Percentiles rank a stretch among this genome's conserved stretches.
Conservation (phyloP, 495 filamentous ascomycete genomes). For the Pyronema omphalodes region DNA sequence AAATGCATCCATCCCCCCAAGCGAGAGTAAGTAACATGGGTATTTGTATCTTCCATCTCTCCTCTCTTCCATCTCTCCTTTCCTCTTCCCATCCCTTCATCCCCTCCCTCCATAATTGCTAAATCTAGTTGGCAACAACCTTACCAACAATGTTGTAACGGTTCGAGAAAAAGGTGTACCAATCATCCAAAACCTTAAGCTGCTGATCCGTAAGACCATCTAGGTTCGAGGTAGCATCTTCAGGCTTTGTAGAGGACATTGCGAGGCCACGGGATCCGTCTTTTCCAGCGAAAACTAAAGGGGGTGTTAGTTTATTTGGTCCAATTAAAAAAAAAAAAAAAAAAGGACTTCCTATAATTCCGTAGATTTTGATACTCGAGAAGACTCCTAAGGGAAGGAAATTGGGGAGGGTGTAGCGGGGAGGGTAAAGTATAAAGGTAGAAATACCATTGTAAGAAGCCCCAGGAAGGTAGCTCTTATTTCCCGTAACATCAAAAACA, state of each 20-base stretch:
- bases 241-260: conserved; percentile 64
- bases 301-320: too few relatives aligned
- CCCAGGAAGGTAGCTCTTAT: conserved; percentile 63
- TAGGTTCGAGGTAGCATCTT: conserved; percentile 74
- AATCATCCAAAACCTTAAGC: conserved; percentile 68
- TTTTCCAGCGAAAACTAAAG: conserved; percentile 82
- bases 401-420: too few relatives aligned
- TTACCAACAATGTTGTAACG: conserved; percentile 83
- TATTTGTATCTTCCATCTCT: too few relatives aligned
- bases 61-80: too few relatives aligned
- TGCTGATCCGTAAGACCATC: conserved; percentile 71
- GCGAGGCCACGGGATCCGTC: conserved; percentile 82
- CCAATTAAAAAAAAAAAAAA: too few relatives aligned
- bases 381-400: too few relatives aligned
- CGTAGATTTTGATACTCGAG: neutral
- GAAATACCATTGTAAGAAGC: conserved; percentile 74
- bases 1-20: too few relatives aligned
- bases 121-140: conserved; percentile 30
- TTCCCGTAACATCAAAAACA: conserved; percentile 83
- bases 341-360: neutral
- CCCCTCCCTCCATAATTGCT: too few relatives aligned
- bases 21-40: too few relatives aligned
- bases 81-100: too few relatives aligned
- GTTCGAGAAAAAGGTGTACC: conserved; percentile 88
- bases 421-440: too few relatives aligned